Evolutionary conservation across 768 basidiomycete genomes (phyloP).

Genomic region (Termitomyces sp.): DNA sequence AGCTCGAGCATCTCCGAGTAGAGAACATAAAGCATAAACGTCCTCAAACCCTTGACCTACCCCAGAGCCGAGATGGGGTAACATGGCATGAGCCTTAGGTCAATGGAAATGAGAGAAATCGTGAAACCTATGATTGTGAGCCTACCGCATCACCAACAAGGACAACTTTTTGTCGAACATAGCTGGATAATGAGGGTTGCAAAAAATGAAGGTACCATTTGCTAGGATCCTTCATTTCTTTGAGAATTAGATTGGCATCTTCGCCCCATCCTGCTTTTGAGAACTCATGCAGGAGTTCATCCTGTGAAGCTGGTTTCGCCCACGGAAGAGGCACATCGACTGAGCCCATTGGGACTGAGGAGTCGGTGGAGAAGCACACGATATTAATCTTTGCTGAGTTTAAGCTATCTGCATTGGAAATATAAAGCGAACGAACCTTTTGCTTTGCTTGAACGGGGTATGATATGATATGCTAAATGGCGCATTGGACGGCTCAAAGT

Average conservation of each 20-base stretch:
- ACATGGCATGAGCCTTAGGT: conserved; percentile 50
- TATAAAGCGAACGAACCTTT: conserved; percentile 25
- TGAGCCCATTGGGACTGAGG: conserved; percentile 20
- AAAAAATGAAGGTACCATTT: conserved; percentile 50
- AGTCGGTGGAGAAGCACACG: conserved; percentile 34
- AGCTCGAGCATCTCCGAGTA: conserved; percentile 39
- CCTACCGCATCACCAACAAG: conserved; percentile 50
- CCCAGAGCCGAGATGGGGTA: conserved; percentile 53
- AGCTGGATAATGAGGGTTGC: conserved; percentile 38
- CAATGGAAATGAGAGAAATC: not conserved
- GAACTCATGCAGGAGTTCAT: conserved; percentile 38
- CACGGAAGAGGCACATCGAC: conserved; percentile 28
- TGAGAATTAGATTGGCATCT: conserved; percentile 34
- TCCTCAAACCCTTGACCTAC: conserved; percentile 60
- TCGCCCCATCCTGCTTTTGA: conserved; percentile 35
- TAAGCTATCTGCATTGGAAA: not conserved
- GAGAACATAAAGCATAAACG: conserved; percentile 36
- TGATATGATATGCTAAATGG: conserved; percentile 43
- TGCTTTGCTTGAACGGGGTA: conserved; percentile 41
- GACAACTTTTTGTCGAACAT: conserved; percentile 37
- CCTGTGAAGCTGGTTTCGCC: conserved; percentile 33
- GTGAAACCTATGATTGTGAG: conserved; percentile 1
- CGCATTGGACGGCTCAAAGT: not conserved
- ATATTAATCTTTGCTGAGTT: conserved; percentile 33
- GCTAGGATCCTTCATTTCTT: conserved; percentile 36